Base-by-base conservation (phyloP, 208 protist genomes). In the Trypanosoma scelopori region DNA sequence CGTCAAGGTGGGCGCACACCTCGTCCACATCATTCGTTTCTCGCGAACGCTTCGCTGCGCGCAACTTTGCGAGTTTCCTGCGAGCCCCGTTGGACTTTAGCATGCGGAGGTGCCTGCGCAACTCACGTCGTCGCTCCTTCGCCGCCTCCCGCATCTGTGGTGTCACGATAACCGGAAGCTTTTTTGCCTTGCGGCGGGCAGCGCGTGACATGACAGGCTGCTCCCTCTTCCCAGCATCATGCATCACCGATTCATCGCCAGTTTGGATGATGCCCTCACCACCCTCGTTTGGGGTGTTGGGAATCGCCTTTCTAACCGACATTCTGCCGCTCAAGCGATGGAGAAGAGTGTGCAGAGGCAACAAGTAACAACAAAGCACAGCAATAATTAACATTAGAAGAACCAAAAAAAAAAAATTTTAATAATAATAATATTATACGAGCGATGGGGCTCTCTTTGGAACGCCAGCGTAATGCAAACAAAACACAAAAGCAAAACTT, bases 61-160 rank as follows among this genome's bases (percentile, higher is more conserved):
- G 55, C 37, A 92, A 50, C 74, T 91, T 88, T 0, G 78, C 77
- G 1, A 94, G 41, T 74, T 96, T 96, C 27, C 91, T 79, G 1
- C 91, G 72, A 4, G 75, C 72, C 9, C 91, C 91, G 66, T 96
- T 96, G 12, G 91, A 91, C 76, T 96, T 96, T 41, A 96, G 51
- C 74, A 94, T 87, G 43, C 91, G 87, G 28, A 91, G 73, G 51
- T 93, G 66, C 68, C 88, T 92, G 32, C 91, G 91, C 56, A 91
- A 62, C 79, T 96, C 86, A 0, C 84, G 75, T n/a, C 74, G 84
- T 51, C 84, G 73, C 78, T 92, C 88, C 15, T 76, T 71, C 13
- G 85, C 84, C 46, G 65, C 65, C 69, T 89, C 84, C 66, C 82
- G 84, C 91, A 96, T 94, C 66, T 89, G 76, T 1, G 79, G 61